Evolutionary conservation across 495 filamentous ascomycete species (phyloP), one percentile per base, ranked within the genome.

Genomic region (Aspergillus biplanus): DNA sequence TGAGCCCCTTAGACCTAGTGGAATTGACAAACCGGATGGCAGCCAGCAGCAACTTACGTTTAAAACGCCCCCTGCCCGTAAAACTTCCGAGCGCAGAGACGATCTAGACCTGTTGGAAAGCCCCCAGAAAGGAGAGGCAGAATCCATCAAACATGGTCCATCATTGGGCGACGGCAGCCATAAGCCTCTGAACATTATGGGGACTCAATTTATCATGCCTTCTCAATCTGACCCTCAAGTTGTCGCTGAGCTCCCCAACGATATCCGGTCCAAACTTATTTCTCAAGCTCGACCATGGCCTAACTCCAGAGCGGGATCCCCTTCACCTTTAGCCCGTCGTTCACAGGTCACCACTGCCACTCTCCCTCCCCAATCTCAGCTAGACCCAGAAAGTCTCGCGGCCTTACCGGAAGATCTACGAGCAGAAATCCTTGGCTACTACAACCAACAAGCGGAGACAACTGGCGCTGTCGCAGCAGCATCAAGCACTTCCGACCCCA

Each of bases 151-250:
- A 34, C 67, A 75, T 32, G 70, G 71, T 15, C 76, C 76, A 34
- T 66, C 72, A 5, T 80, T 86, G 33, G 78, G 80, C 37, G 87
- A 90, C 64, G 73, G 71, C 33, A 85, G 85, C 66, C 81, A 80
- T 33, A 89, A 85, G 54, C 85, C 88, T 4, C 75, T 96, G 15
- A 96, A 97, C 67, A 86, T 89, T 0, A 74, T 83, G 4, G 93
- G 93, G 0, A 94, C 92, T 9, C 93, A 97, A 71, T 97, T 97
- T 71, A 86, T 97, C 62, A 75, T 97, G 67, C 93, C 93, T 4
- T 87, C 87, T 5, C 89, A 93, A 65, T 78, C 90, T 9, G 93
- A 97, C 69, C 89, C 87, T 0, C 75, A 80, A 34, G 87, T 93
- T 1, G 75, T 95, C 33, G 87, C 87, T 1, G 92, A 95, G 68